phyloP scores from a whole-genome alignment of 1,139 yeast genomes.

The Pichia sp. region DNA sequence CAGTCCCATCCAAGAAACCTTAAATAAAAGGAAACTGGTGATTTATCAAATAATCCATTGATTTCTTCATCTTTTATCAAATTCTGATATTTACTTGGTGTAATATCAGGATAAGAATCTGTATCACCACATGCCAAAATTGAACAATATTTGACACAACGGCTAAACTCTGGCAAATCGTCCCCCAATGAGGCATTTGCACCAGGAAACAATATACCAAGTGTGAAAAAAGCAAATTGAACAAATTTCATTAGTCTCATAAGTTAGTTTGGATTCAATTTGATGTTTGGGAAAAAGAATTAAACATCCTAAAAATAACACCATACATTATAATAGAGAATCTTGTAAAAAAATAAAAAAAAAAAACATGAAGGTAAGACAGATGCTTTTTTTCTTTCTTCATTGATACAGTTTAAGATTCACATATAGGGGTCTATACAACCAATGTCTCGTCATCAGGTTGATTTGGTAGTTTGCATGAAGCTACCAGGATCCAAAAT shows the following conservation, averaged over 20 bases:
- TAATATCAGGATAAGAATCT: conserved; percentile 22
- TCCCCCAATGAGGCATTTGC: conserved; percentile 68
- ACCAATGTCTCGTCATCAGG: conserved; percentile 83
- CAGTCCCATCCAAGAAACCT: conserved; percentile 70
- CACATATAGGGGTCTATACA: not conserved
- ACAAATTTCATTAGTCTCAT: not conserved
- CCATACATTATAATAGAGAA: too few relatives aligned
- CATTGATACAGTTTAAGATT: too few relatives aligned
- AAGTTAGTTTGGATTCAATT: too few relatives aligned
- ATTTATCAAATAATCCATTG: conserved; percentile 32
- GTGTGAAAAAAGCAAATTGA: not conserved
- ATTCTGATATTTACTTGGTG: conserved; percentile 12
- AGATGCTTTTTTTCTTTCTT: too few relatives aligned
- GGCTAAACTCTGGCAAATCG: conserved; percentile 58
- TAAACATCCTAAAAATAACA: too few relatives aligned
- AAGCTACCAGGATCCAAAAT: conserved; percentile 73
- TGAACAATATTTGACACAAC: conserved; percentile 61
- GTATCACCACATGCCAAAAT: conserved; percentile 33
- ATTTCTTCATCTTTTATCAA: conserved; percentile 20
- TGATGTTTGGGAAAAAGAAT: too few relatives aligned
- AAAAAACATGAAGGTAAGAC: too few relatives aligned
- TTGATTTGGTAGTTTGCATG: conserved; percentile 79
- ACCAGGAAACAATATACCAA: not conserved
- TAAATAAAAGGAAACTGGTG: conserved; percentile 40
- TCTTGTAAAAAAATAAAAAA: too few relatives aligned